These are phyloP conservation scores for Botrytis galanthina DNA, from an alignment of 2,329 filamentous ascomycete genomes.

Conservation along the genomic window DNA sequence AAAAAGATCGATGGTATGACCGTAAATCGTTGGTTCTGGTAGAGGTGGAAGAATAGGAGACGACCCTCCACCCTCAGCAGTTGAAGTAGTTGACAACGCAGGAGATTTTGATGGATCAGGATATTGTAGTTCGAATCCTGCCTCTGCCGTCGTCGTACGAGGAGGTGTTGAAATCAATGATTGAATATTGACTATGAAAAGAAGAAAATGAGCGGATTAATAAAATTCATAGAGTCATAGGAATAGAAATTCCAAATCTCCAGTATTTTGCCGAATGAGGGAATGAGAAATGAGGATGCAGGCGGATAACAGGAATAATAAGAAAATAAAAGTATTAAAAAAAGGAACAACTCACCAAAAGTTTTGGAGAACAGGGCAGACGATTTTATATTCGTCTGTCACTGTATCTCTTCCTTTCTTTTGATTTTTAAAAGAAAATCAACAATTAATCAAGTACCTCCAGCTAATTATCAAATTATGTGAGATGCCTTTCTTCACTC, in stretches of 20 bases:
- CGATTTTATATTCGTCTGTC: conserved; percentile 57
- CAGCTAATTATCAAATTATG: neutral
- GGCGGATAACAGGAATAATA: conserved; percentile 10
- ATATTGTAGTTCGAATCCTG: conserved; percentile 42
- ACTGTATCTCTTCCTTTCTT: conserved; percentile 44
- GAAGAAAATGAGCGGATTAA: conserved; percentile 5
- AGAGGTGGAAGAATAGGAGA: conserved; percentile 60
- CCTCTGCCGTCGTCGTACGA: conserved; percentile 62
- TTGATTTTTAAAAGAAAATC: neutral
- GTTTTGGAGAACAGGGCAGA: conserved; percentile 58
- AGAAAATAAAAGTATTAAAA: neutral
- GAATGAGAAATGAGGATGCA: conserved; percentile 2
- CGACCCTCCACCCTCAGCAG: conserved; percentile 56
- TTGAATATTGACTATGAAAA: conserved; percentile 19
- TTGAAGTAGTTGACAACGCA: conserved; percentile 60
- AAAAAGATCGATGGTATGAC: conserved; percentile 54
- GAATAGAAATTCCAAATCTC: conserved; percentile 3
- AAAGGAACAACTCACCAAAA: conserved; percentile 18
- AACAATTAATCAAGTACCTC: neutral
- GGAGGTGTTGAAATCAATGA: conserved; percentile 45
- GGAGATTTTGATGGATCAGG: conserved; percentile 50
- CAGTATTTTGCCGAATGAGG: conserved; percentile 16
- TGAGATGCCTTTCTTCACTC: neutral
- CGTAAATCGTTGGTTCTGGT: conserved; percentile 56
- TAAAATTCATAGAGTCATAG: neutral